Evolutionary conservation across 2,329 filamentous ascomycete species (phyloP).

Genomic region (Ascocoryne sarcoides): DNA sequence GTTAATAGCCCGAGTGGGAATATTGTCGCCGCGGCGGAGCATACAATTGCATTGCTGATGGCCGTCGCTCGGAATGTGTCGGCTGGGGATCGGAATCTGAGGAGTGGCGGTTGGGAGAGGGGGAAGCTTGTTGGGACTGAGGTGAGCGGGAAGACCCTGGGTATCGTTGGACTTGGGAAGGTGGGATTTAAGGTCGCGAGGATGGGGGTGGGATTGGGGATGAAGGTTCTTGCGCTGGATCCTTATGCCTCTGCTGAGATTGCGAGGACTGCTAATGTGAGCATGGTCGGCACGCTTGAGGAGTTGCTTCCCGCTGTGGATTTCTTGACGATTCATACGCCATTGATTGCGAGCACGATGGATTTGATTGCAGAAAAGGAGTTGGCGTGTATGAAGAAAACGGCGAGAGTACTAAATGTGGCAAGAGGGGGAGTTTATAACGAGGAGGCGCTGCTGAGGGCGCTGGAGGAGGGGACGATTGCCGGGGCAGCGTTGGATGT

Average conservation of each 20-base stretch:
- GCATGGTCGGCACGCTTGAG: slow-evolving; percentile 46
- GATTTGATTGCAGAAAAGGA: slow-evolving; percentile 63
- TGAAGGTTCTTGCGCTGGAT: slow-evolving; percentile 67
- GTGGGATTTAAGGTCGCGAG: slow-evolving; percentile 72
- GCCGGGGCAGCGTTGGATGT: slow-evolving; percentile 74
- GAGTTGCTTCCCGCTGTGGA: slow-evolving; percentile 59
- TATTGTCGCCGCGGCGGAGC: slow-evolving; percentile 71
- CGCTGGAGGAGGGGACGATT: slow-evolving; percentile 61
- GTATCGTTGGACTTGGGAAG: slow-evolving; percentile 73
- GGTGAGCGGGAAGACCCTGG: slow-evolving; percentile 67
- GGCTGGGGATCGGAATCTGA: slow-evolving; percentile 58
- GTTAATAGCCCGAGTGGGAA: slow-evolving; percentile 75
- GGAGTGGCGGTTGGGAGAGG: slow-evolving; percentile 67
- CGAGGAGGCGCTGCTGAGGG: slow-evolving; percentile 61
- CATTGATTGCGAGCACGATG: slow-evolving; percentile 66
- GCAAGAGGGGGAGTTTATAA: slow-evolving; percentile 75
- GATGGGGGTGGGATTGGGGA: slow-evolving; percentile 69
- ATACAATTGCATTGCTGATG: slow-evolving; percentile 67
- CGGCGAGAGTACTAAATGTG: slow-evolving; percentile 68
- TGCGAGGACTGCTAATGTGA: slow-evolving; percentile 58
- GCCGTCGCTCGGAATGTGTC: slow-evolving; percentile 67
- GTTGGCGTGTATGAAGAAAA: slow-evolving; percentile 61
- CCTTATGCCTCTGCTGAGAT: slow-evolving; percentile 70
- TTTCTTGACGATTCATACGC: slow-evolving; percentile 75
- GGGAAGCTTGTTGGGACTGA: slow-evolving; percentile 68